Evolutionary conservation across 1,284 basidiomycete genomes (phyloP).

Genomic region (Cryptococcus amylolentus): DNA sequence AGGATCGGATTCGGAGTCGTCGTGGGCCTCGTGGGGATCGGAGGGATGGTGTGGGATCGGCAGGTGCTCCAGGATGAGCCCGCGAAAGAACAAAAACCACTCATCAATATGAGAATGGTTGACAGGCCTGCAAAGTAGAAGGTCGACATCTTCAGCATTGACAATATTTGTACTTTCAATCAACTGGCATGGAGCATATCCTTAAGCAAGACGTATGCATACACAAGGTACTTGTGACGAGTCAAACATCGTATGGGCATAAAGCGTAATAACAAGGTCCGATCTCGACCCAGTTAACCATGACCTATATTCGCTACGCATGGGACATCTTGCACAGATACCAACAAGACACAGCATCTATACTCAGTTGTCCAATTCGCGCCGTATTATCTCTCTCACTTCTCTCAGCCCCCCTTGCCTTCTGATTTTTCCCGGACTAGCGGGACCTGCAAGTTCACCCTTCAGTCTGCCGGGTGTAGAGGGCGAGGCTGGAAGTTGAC

Average conservation of each 20-base stretch:
- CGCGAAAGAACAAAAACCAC: not conserved
- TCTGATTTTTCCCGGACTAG: constrained; percentile 43
- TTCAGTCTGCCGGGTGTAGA: constrained; percentile 11
- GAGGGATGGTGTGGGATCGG: constrained; percentile 11
- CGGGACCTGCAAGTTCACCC: constrained; percentile 20
- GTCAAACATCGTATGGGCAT: not conserved
- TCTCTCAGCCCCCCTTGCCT: constrained; percentile 37
- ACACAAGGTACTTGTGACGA: not conserved
- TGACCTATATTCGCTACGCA: not conserved
- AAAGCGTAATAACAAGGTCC: not conserved
- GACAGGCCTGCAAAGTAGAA: constrained; percentile 4
- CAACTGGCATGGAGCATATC: not conserved
- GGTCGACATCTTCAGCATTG: constrained; percentile 1
- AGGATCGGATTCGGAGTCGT: constrained; percentile 11
- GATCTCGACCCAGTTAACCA: not conserved
- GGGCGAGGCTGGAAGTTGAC: constrained; percentile 4
- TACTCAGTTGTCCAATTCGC: constrained; percentile 23
- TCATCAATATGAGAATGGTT: constrained; percentile 13
- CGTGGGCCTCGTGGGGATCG: constrained; percentile 10
- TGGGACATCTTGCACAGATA: not conserved
- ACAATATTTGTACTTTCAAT: not conserved
- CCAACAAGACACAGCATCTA: not conserved
- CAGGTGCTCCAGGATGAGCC: constrained; percentile 11
- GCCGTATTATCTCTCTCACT: constrained; percentile 40
- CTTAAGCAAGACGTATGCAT: not conserved